These are phyloP conservation scores for Penicillium turbatum DNA, from an alignment of 495 filamentous ascomycete species.

Conservation along the genomic window DNA sequence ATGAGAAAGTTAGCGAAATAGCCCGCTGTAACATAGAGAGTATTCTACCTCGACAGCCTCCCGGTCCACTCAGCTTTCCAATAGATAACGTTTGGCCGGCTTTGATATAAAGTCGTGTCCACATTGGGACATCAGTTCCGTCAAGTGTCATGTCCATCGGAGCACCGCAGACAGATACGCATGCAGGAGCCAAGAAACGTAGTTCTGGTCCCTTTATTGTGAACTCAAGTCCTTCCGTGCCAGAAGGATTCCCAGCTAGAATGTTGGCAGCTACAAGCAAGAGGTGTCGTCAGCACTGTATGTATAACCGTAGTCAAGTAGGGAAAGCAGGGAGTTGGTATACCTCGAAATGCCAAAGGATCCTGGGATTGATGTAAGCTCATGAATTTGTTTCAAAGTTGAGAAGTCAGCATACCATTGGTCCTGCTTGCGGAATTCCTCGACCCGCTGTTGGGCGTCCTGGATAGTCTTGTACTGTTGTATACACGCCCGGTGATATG, in stretches of 20 bases:
- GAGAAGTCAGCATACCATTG: slow-evolving; percentile 31
- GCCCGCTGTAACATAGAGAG: neutral
- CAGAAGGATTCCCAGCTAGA: slow-evolving; percentile 51
- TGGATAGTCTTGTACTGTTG: slow-evolving; percentile 55
- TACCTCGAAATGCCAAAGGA: slow-evolving; percentile 41
- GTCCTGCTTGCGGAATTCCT: slow-evolving; percentile 48
- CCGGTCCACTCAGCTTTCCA: slow-evolving; percentile 46
- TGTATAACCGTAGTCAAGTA: neutral
- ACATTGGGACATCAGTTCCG: slow-evolving; percentile 45
- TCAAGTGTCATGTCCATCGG: slow-evolving; percentile 46
- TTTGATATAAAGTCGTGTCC: slow-evolving; percentile 47
- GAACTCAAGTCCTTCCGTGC: slow-evolving; percentile 53
- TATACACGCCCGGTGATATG: slow-evolving; percentile 52
- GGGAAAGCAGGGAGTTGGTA: neutral
- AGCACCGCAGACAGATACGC: slow-evolving; percentile 53
- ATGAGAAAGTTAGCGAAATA: slow-evolving; percentile 17
- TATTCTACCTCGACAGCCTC: slow-evolving; percentile 28
- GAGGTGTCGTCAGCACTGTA: neutral
- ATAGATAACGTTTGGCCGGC: slow-evolving; percentile 53
- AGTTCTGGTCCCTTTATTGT: slow-evolving; percentile 57
- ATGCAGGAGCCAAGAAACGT: slow-evolving; percentile 44
- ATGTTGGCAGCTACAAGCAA: slow-evolving; percentile 46
- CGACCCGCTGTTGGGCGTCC: slow-evolving; percentile 50
- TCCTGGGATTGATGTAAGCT: slow-evolving; percentile 24
- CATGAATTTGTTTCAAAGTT: neutral